Evolutionary conservation across 192 early-diverging fungal genomes (phyloP).

Genomic region (Pilaira anomala): DNA sequence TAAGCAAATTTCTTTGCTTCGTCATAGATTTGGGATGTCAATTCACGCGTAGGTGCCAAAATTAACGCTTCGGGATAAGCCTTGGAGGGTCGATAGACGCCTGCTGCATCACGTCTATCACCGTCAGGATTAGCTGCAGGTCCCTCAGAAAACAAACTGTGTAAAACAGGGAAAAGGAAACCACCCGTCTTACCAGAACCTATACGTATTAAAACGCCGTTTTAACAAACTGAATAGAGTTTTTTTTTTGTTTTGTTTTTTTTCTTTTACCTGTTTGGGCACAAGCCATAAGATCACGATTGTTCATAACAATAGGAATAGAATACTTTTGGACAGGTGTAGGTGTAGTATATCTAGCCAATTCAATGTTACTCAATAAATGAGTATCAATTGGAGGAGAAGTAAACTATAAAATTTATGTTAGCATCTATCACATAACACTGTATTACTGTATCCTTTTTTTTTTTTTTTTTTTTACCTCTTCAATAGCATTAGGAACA

Average conservation of each 20-base stretch:
- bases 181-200: constrained; percentile 93
- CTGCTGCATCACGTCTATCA: background rate
- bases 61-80: constrained; percentile 78
- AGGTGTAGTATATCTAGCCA: constrained; percentile 82
- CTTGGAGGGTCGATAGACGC: constrained; percentile 48
- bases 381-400: constrained; percentile 76
- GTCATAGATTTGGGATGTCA: constrained; percentile 92
- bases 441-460: no score
- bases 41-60: constrained; percentile 92
- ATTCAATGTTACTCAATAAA: constrained; percentile 83
- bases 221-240: no score
- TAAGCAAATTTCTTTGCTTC: constrained; percentile 83
- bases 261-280: constrained; percentile 74
- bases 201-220: background rate
- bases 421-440: no score
- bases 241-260: no score
- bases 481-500: constrained; percentile 59
- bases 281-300: constrained; percentile 97
- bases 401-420: constrained; percentile 34
- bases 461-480: no score
- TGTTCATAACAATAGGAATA: constrained; percentile 72
- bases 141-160: constrained; percentile 83
- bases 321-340: constrained; percentile 97
- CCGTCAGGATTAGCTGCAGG: constrained; percentile 3
- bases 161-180: constrained; percentile 95